Conservation (phyloP, 345 rosid species). For the Eucalyptus rudis region DNA sequence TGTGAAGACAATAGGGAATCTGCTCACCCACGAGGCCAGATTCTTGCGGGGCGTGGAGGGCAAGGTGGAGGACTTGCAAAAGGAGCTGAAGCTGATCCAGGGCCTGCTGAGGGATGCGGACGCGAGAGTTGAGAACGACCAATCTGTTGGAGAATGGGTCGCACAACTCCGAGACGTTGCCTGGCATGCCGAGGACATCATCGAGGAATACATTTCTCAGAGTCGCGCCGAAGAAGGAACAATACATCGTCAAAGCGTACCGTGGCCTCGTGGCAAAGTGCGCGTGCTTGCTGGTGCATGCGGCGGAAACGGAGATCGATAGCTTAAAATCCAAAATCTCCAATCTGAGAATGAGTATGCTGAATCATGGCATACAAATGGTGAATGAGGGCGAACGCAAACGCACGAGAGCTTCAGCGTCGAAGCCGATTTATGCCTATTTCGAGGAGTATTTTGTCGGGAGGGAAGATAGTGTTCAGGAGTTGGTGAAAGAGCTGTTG, state of each 20-base stretch:
- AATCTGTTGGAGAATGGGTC: background rate
- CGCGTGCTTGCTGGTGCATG: background rate
- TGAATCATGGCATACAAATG: background rate
- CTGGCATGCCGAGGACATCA: constrained; percentile 2
- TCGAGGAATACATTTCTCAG: background rate
- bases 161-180: background rate
- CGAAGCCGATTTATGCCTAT: constrained; percentile 6
- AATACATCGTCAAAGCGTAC: background rate
- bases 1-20: background rate
- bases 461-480: background rate
- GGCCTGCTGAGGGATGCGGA: constrained; percentile 2
- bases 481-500: constrained; percentile 4
- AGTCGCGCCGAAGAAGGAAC: background rate
- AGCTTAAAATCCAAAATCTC: constrained; percentile 16
- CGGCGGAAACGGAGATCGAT: constrained; percentile 2
- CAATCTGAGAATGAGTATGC: constrained; percentile 13
- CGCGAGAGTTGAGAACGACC: background rate
- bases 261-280: background rate
- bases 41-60: background rate
- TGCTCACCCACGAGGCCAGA: background rate
- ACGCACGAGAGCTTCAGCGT: background rate
- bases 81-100: background rate
- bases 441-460: constrained; percentile 15
- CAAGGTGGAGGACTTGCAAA: background rate
- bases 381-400: background rate